Evolutionary conservation across 2,329 filamentous ascomycete genomes (phyloP).

Genomic region (Penicillium italicum): DNA sequence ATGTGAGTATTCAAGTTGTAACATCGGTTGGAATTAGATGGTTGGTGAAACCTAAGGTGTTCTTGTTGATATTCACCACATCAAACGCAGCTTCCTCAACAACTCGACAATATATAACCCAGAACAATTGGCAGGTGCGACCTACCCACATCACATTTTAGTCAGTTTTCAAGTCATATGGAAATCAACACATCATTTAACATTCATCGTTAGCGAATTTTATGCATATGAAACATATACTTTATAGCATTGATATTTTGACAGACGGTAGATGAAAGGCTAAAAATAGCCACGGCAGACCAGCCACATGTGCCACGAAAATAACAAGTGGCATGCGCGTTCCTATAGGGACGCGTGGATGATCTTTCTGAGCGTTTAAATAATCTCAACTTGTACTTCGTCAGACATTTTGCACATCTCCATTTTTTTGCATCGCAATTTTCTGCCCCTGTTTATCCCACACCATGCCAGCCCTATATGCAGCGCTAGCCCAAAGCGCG

Average conservation of each 20-base stretch:
- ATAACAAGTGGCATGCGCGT: conserved; percentile 5
- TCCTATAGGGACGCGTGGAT: conserved; percentile 9
- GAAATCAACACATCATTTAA: rapidly evolving
- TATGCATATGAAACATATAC: too few species aligned
- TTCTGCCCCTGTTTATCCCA: not conserved
- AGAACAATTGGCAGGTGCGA: not conserved
- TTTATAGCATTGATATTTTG: not conserved
- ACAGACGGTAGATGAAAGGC: not conserved
- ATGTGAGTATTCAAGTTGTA: not conserved
- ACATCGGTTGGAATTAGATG: not conserved
- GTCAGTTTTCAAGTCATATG: rapidly evolving
- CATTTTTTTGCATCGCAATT: not conserved
- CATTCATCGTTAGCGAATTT: not conserved
- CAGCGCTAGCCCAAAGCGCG: conserved; percentile 20
- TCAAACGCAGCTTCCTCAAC: too few species aligned
- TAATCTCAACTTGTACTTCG: not conserved
- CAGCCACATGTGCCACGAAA: conserved; percentile 2
- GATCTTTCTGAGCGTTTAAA: not conserved
- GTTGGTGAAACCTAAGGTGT: not conserved
- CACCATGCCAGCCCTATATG: conserved; percentile 31
- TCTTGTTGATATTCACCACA: not conserved
- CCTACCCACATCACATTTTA: too few species aligned
- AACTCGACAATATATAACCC: not conserved
- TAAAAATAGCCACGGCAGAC: conserved; percentile 4
- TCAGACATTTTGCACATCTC: not conserved